These are phyloP conservation scores for Aspergillus affinis DNA, from an alignment of 495 filamentous ascomycete genomes.

Conservation along the genomic window DNA sequence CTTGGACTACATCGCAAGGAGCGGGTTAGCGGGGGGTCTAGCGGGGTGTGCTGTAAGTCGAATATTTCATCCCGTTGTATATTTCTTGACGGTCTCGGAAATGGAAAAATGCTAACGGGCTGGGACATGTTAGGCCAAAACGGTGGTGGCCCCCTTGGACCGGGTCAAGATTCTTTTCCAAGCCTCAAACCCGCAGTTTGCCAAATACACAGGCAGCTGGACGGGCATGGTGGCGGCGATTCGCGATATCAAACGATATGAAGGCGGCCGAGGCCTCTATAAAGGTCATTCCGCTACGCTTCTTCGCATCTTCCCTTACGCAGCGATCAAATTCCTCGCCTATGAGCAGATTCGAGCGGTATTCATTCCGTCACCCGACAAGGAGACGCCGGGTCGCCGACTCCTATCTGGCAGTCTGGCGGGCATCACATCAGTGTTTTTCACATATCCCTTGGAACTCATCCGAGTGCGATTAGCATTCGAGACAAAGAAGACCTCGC, in stretches of 20 bases:
- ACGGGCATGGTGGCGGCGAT: constrained; percentile 74
- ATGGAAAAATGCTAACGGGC: constrained; percentile 7
- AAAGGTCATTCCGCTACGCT: constrained; percentile 93
- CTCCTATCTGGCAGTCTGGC: constrained; percentile 78
- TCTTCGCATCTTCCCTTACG: constrained; percentile 95
- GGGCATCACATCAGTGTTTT: constrained; percentile 86
- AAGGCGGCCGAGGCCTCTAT: constrained; percentile 76
- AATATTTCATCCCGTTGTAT: constrained; percentile 3
- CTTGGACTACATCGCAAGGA: constrained; percentile 77
- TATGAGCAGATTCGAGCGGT: constrained; percentile 89
- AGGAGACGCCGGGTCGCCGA: constrained; percentile 79
- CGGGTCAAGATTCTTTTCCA: constrained; percentile 99
- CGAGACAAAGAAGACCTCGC: constrained; percentile 71
- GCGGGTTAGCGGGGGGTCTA: constrained; percentile 80
- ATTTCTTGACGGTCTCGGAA: neutral
- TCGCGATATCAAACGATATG: constrained; percentile 72
- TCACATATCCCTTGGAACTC: constrained; percentile 92
- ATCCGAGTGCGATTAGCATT: constrained; percentile 91
- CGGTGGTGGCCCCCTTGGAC: constrained; percentile 91
- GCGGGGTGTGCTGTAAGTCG: constrained; percentile 80
- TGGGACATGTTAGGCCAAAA: constrained; percentile 70
- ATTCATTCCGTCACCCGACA: constrained; percentile 64
- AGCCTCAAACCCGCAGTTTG: constrained; percentile 87
- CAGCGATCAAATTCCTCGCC: constrained; percentile 94
- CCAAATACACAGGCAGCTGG: constrained; percentile 89